Conservation (phyloP, 257 asterid species). For the Ligustrum vulgare region DNA sequence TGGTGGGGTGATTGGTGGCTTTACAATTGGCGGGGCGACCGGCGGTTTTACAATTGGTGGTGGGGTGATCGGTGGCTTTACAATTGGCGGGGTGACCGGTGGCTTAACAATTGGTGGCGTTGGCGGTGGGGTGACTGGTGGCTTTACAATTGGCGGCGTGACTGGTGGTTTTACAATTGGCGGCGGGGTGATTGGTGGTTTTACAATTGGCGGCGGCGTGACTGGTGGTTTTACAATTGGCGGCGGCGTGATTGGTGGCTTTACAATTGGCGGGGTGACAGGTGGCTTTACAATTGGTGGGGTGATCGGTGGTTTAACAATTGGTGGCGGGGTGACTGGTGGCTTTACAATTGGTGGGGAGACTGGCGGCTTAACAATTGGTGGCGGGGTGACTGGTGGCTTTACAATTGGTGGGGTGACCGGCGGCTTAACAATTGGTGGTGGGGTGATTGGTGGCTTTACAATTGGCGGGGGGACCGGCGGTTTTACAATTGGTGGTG, state of each 20-base stretch:
- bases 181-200: neutral
- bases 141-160: neutral
- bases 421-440: no score
- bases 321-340: conserved; percentile 8
- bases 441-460: conserved; percentile 23
- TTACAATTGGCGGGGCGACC: no score
- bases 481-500: no score
- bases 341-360: neutral
- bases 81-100: neutral
- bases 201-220: neutral
- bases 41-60: conserved; percentile 11
- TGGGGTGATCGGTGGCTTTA: conserved; percentile 7
- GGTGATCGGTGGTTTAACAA: conserved; percentile 17
- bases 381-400: conserved; percentile 14
- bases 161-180: neutral
- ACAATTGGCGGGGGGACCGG: neutral
- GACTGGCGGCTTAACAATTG: neutral
- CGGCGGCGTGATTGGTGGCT: neutral
- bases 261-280: neutral
- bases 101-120: neutral
- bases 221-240: neutral
- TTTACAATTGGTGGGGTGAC: neutral
- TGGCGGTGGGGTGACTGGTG: neutral
- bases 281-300: neutral
- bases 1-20: conserved; percentile 3